A percentile compares a stretch with the other conserved stretches of the same genome.
phyloP scores from a whole-genome alignment of 768 basidiomycete species.

The Leccinum imitatum region DNA sequence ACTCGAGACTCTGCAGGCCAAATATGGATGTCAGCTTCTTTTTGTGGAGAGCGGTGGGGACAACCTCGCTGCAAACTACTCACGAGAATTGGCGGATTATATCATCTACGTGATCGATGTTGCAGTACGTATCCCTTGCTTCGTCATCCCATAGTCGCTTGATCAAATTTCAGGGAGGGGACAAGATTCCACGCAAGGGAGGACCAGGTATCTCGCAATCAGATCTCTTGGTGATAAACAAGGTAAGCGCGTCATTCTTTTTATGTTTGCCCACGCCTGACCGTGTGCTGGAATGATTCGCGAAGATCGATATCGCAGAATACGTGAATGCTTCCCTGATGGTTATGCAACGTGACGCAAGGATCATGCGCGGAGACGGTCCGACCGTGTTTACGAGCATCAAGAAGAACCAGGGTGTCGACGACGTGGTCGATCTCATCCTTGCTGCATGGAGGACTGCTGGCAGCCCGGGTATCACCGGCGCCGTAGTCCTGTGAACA shows the following conservation, averaged over 20 bases:
- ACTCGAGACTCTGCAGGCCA: slow-evolving; percentile 89
- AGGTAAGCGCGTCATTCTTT: slow-evolving; percentile 46
- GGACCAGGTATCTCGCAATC: slow-evolving; percentile 97
- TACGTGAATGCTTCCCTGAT: slow-evolving; percentile 91
- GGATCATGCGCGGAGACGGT: slow-evolving; percentile 90
- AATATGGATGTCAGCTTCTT: slow-evolving; percentile 85
- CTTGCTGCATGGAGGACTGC: slow-evolving; percentile 87
- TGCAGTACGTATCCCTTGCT: slow-evolving; percentile 47
- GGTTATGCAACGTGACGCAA: slow-evolving; percentile 93
- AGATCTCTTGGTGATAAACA: slow-evolving; percentile 93
- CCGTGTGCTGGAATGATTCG: background rate
- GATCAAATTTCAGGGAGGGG: slow-evolving; percentile 70
- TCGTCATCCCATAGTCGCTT: slow-evolving; percentile 1
- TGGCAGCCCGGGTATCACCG: slow-evolving; percentile 66
- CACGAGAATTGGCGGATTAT: slow-evolving; percentile 94
- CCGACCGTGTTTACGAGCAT: slow-evolving; percentile 92
- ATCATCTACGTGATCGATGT: slow-evolving; percentile 94
- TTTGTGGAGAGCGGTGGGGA: slow-evolving; percentile 97
- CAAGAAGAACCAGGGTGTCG: slow-evolving; percentile 72
- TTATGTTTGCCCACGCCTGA: background rate
- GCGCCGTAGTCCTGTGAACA: slow-evolving; percentile 31
- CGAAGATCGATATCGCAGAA: slow-evolving; percentile 88
- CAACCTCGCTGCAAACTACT: slow-evolving; percentile 96
- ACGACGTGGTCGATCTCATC: slow-evolving; percentile 78
- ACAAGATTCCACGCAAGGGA: slow-evolving; percentile 98